Evolutionary conservation across 768 basidiomycete genomes (phyloP).

Genomic region (Scleroderma bovista): DNA sequence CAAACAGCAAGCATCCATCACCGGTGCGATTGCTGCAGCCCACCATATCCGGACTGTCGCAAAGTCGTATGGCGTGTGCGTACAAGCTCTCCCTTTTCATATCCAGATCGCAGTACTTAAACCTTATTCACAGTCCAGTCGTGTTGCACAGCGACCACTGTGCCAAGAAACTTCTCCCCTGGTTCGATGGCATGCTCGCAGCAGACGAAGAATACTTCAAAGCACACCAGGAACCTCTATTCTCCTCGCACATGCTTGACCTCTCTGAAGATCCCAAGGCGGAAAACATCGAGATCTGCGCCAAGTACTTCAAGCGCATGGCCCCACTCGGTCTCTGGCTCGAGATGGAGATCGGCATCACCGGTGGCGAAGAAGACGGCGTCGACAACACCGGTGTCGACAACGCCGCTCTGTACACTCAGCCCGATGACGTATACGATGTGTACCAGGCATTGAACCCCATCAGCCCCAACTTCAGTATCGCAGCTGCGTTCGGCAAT

Average conservation of each 20-base stretch:
- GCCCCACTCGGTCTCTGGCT: slow-evolving; percentile 90
- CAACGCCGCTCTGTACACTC: slow-evolving; percentile 92
- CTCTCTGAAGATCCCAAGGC: slow-evolving; percentile 91
- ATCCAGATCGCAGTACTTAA: slow-evolving; percentile 1
- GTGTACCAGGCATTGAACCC: slow-evolving; percentile 79
- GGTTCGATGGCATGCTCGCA: slow-evolving; percentile 99
- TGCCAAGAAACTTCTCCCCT: slow-evolving; percentile 93
- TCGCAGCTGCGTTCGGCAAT: slow-evolving; percentile 98
- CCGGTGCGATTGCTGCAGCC: slow-evolving; percentile 90
- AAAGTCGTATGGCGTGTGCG: slow-evolving; percentile 89
- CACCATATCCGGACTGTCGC: slow-evolving; percentile 86
- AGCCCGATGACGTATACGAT: slow-evolving; percentile 93
- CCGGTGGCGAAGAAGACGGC: slow-evolving; percentile 98
- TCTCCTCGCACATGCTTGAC: slow-evolving; percentile 99
- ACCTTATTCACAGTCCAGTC: slow-evolving; percentile 61
- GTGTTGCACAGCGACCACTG: slow-evolving; percentile 98
- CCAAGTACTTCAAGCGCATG: slow-evolving; percentile 94
- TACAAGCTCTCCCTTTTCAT: slow-evolving; percentile 13
- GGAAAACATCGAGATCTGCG: slow-evolving; percentile 91
- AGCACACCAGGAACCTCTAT: slow-evolving; percentile 78
- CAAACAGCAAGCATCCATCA: slow-evolving; percentile 90
- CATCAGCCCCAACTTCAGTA: slow-evolving; percentile 91
- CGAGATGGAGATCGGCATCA: slow-evolving; percentile 99
- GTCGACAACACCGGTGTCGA: slow-evolving; percentile 97
- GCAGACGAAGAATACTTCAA: slow-evolving; percentile 94